These are phyloP conservation scores for Globisporangium irregulare DNA, from an alignment of 352 stramenopile genomes.

Conservation along the genomic window DNA sequence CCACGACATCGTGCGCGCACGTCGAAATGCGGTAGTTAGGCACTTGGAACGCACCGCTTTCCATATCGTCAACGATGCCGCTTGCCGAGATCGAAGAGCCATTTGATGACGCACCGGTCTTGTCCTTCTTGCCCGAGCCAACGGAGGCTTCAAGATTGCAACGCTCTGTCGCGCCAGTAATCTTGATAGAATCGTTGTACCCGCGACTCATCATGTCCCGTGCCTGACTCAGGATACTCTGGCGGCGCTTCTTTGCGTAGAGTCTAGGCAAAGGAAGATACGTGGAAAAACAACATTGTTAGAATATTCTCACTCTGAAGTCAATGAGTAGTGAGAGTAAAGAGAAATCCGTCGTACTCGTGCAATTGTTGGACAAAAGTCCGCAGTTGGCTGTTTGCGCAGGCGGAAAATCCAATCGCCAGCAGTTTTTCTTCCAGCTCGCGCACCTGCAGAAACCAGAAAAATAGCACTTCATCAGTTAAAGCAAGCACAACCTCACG, in stretches of 20 bases:
- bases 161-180: constrained; percentile 44
- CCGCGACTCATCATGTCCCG: constrained; percentile 52
- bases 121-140: constrained; percentile 35
- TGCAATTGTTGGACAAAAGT: constrained; percentile 57
- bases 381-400: constrained; percentile 54
- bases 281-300: not conserved
- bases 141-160: constrained; percentile 48
- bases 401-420: constrained; percentile 44
- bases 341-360: constrained; percentile 34
- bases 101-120: constrained; percentile 11
- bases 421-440: constrained; percentile 50
- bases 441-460: constrained; percentile 28
- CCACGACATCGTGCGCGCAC: constrained; percentile 58
- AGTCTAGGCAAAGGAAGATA: constrained; percentile 27
- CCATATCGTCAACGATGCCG: constrained; percentile 26
- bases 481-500: not conserved
- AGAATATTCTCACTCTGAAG: not conserved
- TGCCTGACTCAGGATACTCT: constrained; percentile 49
- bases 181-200: constrained; percentile 66
- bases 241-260: constrained; percentile 66
- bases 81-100: constrained; percentile 11
- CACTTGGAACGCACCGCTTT: constrained; percentile 58
- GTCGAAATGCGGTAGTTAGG: constrained; percentile 60
- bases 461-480: not conserved
- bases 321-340: not conserved